Conservation (phyloP, 768 basidiomycete genomes). For the Rhodotorula graminis region DNA sequence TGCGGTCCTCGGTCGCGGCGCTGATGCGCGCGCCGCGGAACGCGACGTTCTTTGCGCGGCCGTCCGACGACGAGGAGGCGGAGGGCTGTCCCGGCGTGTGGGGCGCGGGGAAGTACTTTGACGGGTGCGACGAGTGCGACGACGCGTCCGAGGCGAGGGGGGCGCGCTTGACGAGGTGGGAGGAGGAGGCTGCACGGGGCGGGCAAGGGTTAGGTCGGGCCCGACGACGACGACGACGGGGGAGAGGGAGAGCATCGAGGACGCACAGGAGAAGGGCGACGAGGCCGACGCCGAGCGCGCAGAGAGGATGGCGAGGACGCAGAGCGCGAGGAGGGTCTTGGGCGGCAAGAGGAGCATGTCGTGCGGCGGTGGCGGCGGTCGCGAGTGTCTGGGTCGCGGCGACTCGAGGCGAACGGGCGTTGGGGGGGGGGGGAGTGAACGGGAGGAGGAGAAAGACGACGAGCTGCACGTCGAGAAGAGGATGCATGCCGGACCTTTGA, state of each 20-base stretch:
- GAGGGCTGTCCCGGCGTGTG: not conserved
- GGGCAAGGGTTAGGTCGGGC: not conserved
- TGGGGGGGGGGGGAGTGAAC: too few relatives aligned
- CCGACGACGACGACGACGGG: not conserved
- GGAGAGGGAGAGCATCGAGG: not conserved
- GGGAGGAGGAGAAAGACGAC: not conserved
- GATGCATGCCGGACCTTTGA: too few relatives aligned
- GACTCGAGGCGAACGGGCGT: not conserved
- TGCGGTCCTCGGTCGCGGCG: too few relatives aligned
- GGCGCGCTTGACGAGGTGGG: not conserved
- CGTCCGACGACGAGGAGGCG: not conserved
- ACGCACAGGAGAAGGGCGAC: not conserved
- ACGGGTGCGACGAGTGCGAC: constrained; percentile 1
- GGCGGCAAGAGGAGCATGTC: not conserved
- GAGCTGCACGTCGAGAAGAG: too few relatives aligned
- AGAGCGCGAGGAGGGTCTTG: constrained; percentile 1
- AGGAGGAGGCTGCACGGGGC: not conserved
- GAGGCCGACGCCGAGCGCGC: not conserved
- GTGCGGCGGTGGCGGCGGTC: not conserved
- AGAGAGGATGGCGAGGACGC: constrained; percentile 5
- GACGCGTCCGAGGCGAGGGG: not conserved
- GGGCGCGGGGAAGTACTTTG: constrained; percentile 1
- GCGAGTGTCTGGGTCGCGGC: not conserved
- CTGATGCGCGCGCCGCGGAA: not conserved
- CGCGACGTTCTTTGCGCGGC: not conserved